Evolutionary conservation across 441 rosid genomes (phyloP).

Genomic region (Pelargonium citronellum): DNA sequence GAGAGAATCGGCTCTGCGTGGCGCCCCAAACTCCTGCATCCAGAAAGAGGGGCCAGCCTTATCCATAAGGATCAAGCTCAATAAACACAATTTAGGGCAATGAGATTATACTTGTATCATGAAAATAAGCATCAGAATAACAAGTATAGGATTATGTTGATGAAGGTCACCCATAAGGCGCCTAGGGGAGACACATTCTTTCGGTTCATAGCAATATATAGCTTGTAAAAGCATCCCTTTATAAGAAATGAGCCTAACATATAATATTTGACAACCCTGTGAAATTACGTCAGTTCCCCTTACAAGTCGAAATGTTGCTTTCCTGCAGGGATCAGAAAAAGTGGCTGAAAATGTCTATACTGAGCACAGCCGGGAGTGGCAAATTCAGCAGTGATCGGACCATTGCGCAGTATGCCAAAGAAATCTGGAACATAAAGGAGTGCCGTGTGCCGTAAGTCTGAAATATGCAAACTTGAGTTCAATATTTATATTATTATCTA

Average conservation of each 20-base stretch:
- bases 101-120: too few species aligned
- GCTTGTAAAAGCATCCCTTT: neutral
- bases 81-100: too few species aligned
- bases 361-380: slow-evolving; percentile 82
- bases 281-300: neutral
- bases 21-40: too few species aligned
- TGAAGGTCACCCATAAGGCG: too few species aligned
- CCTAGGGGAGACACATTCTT: too few species aligned
- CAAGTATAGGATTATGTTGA: too few species aligned
- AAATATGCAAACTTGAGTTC: neutral
- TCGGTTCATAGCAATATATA: too few species aligned
- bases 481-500: neutral
- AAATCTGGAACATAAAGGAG: slow-evolving; percentile 66
- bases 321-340: slow-evolving; percentile 39
- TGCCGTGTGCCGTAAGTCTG: slow-evolving; percentile 8
- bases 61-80: too few species aligned
- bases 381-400: slow-evolving; percentile 97
- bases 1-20: too few species aligned
- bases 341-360: slow-evolving; percentile 85
- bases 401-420: slow-evolving; percentile 72
- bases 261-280: too few species aligned
- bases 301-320: neutral
- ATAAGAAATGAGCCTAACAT: neutral
- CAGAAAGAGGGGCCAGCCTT: too few species aligned
- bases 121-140: too few species aligned